These are phyloP conservation scores for Mesotaenium endlicherianum DNA, from an alignment of 139 green algal species.

Conservation along the genomic window DNA sequence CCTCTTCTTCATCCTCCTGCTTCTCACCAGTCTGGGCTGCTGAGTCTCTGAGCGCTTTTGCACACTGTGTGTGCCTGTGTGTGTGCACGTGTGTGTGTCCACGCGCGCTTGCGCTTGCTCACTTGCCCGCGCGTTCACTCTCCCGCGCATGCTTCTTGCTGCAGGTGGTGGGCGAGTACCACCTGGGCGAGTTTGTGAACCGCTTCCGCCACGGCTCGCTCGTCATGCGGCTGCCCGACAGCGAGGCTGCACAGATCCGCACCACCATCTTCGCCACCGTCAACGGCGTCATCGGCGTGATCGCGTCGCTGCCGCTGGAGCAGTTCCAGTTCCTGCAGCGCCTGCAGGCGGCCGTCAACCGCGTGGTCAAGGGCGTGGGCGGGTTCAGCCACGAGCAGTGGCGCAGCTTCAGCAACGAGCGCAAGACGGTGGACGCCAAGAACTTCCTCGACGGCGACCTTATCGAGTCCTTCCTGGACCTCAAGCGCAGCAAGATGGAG, in stretches of 20 bases:
- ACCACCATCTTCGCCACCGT: conserved; percentile 87
- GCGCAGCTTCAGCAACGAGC: conserved; percentile 79
- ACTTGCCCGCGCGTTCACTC: too few species aligned
- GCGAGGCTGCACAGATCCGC: conserved; percentile 60
- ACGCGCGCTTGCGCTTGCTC: too few species aligned
- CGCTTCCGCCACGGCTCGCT: conserved; percentile 81
- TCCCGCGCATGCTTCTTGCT: too few species aligned
- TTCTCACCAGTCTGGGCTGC: too few species aligned
- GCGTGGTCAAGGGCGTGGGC: conserved; percentile 81
- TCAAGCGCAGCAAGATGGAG: conserved; percentile 62
- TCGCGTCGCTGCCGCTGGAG: conserved; percentile 72
- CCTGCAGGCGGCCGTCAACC: conserved; percentile 67
- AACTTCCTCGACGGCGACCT: conserved; percentile 95
- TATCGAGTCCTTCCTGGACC: conserved; percentile 89
- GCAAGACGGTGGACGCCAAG: conserved; percentile 55
- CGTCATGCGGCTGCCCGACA: conserved; percentile 93
- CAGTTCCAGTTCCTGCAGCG: conserved; percentile 68
- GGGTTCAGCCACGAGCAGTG: conserved; percentile 80
- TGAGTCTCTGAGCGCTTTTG: too few species aligned
- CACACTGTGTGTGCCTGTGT: too few species aligned
- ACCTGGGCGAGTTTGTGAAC: conserved; percentile 93
- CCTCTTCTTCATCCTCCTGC: too few species aligned
- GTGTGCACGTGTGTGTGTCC: too few species aligned
- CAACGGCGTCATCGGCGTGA: conserved; percentile 84
- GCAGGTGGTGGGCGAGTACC: conserved; percentile 75